These are phyloP conservation scores for Aleurites moluccanus DNA, from an alignment of 441 rosid genomes.

Conservation along the genomic window DNA sequence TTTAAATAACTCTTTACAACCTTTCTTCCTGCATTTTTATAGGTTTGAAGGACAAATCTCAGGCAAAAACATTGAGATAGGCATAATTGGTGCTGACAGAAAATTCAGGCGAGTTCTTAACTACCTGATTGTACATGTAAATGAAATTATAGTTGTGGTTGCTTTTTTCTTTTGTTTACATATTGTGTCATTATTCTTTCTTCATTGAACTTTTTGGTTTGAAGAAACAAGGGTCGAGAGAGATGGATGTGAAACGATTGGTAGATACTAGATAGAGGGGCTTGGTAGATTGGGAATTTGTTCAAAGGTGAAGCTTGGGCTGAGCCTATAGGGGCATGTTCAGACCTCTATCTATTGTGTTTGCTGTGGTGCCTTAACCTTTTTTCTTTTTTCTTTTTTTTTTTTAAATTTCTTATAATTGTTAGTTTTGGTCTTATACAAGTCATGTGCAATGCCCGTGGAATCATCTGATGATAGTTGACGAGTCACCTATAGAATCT, in stretches of 20 bases:
- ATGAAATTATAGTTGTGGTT: not conserved
- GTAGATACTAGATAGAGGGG: not conserved
- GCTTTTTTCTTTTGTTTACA: not conserved
- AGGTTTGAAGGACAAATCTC: constrained; percentile 99
- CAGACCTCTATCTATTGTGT: not conserved
- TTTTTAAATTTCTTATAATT: not conserved
- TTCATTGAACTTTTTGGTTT: not conserved
- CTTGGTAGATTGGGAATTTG: not conserved
- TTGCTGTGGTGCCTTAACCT: not conserved
- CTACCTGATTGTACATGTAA: not conserved
- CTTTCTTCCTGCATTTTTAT: constrained; percentile 22
- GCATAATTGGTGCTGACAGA: constrained; percentile 83
- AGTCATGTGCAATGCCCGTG: not conserved
- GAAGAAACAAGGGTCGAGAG: not conserved
- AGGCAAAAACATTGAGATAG: constrained; percentile 94
- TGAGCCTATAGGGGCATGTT: not conserved
- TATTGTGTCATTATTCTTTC: not conserved
- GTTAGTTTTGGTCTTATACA: not conserved
- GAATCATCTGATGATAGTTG: not conserved
- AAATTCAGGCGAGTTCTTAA: constrained; percentile 64
- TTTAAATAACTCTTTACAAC: not conserved
- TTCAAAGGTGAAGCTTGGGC: not conserved
- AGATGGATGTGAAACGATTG: not conserved
- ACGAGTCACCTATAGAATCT: not conserved
- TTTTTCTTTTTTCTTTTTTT: not conserved